Conservation (phyloP, 2,329 filamentous ascomycete species). For the Xylaria hypoxylon region DNA sequence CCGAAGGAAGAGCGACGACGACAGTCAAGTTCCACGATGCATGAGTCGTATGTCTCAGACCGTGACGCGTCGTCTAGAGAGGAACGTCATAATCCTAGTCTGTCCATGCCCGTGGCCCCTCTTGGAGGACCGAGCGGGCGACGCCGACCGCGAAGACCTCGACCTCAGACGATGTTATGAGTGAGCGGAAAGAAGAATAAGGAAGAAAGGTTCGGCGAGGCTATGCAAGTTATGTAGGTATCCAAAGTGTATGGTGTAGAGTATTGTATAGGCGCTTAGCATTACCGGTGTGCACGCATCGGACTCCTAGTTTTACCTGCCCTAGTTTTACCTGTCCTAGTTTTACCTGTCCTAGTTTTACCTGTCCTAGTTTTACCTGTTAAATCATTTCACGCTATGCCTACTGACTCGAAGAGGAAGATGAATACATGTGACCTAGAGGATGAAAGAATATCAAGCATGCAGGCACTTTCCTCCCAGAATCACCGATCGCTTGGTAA, state of each 20-base stretch:
- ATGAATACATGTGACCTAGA: neutral
- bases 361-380: neutral
- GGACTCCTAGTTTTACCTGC: neutral
- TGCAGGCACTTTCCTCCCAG: neutral
- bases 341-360: neutral
- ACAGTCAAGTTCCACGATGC: too few species aligned
- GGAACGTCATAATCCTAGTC: conserved; percentile 9
- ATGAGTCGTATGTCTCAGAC: neutral
- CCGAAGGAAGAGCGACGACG: neutral
- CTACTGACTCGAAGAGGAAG: neutral
- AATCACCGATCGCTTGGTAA: neutral
- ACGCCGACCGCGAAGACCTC: conserved; percentile 25
- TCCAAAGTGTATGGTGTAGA: neutral
- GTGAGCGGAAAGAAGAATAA: neutral
- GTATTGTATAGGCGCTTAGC: neutral
- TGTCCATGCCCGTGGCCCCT: conserved; percentile 6
- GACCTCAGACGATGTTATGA: neutral
- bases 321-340: neutral
- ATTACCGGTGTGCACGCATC: neutral
- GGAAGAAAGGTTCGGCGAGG: neutral
- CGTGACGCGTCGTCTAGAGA: neutral
- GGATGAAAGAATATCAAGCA: neutral
- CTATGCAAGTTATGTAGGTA: neutral
- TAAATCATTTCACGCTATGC: neutral
- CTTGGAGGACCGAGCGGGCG: conserved; percentile 16